Conservation (phyloP, 768 basidiomycete genomes). For the Boletus reticuloceps region DNA sequence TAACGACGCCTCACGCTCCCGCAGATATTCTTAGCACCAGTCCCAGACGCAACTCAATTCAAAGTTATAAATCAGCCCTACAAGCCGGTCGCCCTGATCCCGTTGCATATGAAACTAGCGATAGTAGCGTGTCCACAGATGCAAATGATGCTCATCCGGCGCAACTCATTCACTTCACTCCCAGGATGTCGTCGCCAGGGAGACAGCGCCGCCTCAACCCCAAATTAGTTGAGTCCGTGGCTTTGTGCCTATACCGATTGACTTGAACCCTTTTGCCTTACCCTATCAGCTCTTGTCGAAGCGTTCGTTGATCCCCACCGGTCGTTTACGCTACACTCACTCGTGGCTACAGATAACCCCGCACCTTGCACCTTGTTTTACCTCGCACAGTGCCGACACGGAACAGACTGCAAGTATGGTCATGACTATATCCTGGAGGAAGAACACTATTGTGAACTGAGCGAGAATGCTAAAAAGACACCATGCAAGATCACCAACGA, state of each 20-base stretch:
- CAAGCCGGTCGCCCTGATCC: constrained; percentile 22
- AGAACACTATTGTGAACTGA: constrained; percentile 53
- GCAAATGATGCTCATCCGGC: constrained; percentile 34
- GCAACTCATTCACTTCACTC: constrained; percentile 26
- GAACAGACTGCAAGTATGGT: constrained; percentile 54
- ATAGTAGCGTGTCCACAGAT: constrained; percentile 46
- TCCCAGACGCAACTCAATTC: constrained; percentile 25
- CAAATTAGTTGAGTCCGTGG: constrained; percentile 44
- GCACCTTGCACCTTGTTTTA: constrained; percentile 69
- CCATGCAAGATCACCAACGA: constrained; percentile 61
- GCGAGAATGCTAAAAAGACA: constrained; percentile 55
- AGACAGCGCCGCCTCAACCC: constrained; percentile 46
- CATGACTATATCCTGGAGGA: constrained; percentile 59
- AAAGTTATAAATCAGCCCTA: constrained; percentile 44
- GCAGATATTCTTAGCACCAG: constrained; percentile 13
- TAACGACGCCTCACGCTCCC: neutral
- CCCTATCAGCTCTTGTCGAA: constrained; percentile 53
- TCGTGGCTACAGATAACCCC: constrained; percentile 43
- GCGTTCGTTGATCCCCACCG: constrained; percentile 41
- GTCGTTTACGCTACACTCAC: neutral
- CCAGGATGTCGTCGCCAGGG: constrained; percentile 33
- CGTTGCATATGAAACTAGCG: constrained; percentile 43
- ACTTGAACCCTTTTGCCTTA: constrained; percentile 13
- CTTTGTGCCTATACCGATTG: constrained; percentile 10
- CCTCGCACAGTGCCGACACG: constrained; percentile 58